Base-by-base conservation (phyloP, 495 filamentous ascomycete genomes). In the Aspergillus kassunensis region DNA sequence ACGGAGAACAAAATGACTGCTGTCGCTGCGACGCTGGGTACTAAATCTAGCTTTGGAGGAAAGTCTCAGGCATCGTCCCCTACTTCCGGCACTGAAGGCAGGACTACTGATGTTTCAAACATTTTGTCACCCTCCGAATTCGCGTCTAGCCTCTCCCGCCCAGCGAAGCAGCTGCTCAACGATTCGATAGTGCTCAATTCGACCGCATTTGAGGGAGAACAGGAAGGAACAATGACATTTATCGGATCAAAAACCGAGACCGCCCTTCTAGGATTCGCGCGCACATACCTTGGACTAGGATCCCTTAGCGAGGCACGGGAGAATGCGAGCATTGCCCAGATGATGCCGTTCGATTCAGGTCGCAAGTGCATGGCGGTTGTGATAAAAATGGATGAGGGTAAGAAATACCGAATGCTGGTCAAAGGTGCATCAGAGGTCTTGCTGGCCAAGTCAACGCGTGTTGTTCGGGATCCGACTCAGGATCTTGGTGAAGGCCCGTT, bases 381-480 rank as follows among this genome's bases (percentile, higher is more conserved):
- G n/a, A 63, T 85, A 12, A 81, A 83, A 58, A 66, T 88, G 19
- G 66, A 75, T 11, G 81, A 86, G 50, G 85, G 84, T 39, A 79
- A 74, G 53, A 79, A 74, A 53, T 87, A 80, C 56, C 78, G 90
- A 15, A 81, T 95, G 61, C 80, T 84, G 52, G 82, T 95, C 62
- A 95, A 95, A 68, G 90, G 90, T 34, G 90, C 90, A n/a, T 91
- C 90, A 0, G 90, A 95, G 59, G 91, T 95, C 50, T 69, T 97
- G 58, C 75, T 93, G 20, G 71, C 69, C 20, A 85, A 86, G 59
- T 90, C 88, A 56, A 80, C 84, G 1, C 77, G 76, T 25, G 84
- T 90, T 41, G 69, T 95, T n/a, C 70, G 73, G 1, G 83, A 95
- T 59, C 87, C 90, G 20, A 87, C 82, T 7, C 73, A 71, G 36